phyloP scores from a whole-genome alignment of 2,329 filamentous ascomycete species.

The Paradendryphiella salina region DNA sequence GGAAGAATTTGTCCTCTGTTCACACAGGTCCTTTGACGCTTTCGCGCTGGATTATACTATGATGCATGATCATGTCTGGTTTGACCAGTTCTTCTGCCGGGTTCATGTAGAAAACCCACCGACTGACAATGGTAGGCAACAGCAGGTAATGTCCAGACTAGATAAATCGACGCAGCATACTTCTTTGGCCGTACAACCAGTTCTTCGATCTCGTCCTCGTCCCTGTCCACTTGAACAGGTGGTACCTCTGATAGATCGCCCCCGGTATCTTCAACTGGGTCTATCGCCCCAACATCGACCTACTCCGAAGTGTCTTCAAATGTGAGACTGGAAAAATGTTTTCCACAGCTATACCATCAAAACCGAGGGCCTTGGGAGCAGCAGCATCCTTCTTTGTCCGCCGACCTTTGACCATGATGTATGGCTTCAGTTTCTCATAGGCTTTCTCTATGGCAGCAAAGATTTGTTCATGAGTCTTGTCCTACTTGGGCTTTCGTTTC shows the following conservation, averaged over 20 bases:
- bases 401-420: neutral
- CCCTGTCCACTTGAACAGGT: neutral
- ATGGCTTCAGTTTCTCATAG: neutral
- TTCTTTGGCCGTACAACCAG: slow-evolving; percentile 8
- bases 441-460: neutral
- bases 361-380: neutral
- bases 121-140: neutral
- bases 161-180: neutral
- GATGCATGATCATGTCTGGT: neutral
- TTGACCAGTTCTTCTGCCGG: neutral
- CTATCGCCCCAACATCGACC: neutral
- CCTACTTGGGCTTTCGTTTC: neutral
- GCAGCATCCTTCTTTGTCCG: neutral
- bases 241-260: neutral
- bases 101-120: neutral
- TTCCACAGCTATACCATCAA: neutral
- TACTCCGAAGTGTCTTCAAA: neutral
- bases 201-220: neutral
- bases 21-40: neutral
- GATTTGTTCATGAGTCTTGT: neutral
- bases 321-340: neutral
- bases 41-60: neutral
- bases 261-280: neutral
- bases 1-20: neutral
- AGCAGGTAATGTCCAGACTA: slow-evolving; percentile 1